Evolutionary conservation across 805 yeast genomes (phyloP), one percentile per base, ranked within the genome.

Genomic region (Candida golubevii): DNA sequence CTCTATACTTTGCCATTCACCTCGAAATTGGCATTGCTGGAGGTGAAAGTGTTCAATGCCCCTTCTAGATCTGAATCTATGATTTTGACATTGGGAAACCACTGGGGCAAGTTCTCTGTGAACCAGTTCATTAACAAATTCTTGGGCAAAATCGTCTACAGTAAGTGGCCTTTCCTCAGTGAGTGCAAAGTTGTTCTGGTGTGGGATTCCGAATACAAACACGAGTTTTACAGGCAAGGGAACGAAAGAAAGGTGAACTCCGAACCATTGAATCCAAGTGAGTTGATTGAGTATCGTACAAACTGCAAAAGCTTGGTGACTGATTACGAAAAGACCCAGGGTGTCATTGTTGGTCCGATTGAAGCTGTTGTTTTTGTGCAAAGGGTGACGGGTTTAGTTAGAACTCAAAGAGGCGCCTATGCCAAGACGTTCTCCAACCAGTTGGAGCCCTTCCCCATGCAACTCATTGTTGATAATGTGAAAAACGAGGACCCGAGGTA

Each of bases 141-240:
- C 44, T 55, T 85, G 43, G 82, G 80, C 37, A 74, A 80, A 45
- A 65, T 80, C 39, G 84, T 86, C 2, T 90, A 82, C 60, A 78
- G 86, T 10, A 79, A 83, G 54, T 93, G 96, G 91, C 99, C 99
- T n/a, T 87, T 80, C 58, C 69, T 93, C 52, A 76, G 82, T 54
- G 97, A 91, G 65, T 84, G 89, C 8, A 80, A 77, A 57, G 80
- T 91, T 34, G 69, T 80, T 10, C 73, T 75, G 18, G 77, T 91
- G 4, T 61, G 73, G 31, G 90, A 85, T 60, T 77, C 73, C 11
- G 62, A 69, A 13, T 65, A 62, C 54, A 71, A 69, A 36, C 85
- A 77, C 55, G 78, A 71, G 40, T 59, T 61, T 3, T 51, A 62
- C 31, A 74, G 66, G 48, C 53, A 62, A 26, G 60, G 55, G 30